These are phyloP conservation scores for Metschnikowia chrysomelidarum DNA, from an alignment of 805 yeast species.

Conservation along the genomic window DNA sequence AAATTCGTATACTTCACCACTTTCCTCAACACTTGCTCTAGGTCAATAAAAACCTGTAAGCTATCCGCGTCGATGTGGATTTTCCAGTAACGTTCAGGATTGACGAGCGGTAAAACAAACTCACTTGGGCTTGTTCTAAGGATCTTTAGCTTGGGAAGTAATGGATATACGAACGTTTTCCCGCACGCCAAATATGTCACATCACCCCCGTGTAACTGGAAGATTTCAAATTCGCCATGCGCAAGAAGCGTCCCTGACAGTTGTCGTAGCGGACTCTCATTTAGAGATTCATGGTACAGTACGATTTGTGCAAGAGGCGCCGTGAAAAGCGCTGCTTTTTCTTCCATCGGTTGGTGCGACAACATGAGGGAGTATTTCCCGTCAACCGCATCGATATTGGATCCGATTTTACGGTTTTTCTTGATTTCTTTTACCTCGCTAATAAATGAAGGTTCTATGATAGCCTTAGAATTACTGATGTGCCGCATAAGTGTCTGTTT, in stretches of 20 bases:
- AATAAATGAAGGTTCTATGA: constrained; percentile 21
- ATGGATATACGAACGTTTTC: constrained; percentile 65
- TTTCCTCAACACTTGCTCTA: constrained; percentile 38
- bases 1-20: constrained; percentile 45
- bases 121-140: constrained; percentile 47
- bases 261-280: constrained; percentile 14
- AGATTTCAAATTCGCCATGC: constrained; percentile 59
- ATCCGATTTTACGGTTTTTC: constrained; percentile 17
- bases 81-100: constrained; percentile 78
- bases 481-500: constrained; percentile 39
- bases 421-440: constrained; percentile 27
- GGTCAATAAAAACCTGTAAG: constrained; percentile 21
- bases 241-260: constrained; percentile 50
- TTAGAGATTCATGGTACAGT: constrained; percentile 35
- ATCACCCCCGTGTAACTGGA: constrained; percentile 54
- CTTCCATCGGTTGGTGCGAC: constrained; percentile 29
- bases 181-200: constrained; percentile 68
- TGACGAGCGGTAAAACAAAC: constrained; percentile 63
- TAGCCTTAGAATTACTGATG: constrained; percentile 28
- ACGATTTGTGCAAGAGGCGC: constrained; percentile 32
- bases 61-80: constrained; percentile 39
- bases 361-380: constrained; percentile 15
- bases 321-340: constrained; percentile 35
- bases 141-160: constrained; percentile 61
- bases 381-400: constrained; percentile 6